Conservation (phyloP, 176 grass and related monocot species). For the Rhynchospora pubera region DNA sequence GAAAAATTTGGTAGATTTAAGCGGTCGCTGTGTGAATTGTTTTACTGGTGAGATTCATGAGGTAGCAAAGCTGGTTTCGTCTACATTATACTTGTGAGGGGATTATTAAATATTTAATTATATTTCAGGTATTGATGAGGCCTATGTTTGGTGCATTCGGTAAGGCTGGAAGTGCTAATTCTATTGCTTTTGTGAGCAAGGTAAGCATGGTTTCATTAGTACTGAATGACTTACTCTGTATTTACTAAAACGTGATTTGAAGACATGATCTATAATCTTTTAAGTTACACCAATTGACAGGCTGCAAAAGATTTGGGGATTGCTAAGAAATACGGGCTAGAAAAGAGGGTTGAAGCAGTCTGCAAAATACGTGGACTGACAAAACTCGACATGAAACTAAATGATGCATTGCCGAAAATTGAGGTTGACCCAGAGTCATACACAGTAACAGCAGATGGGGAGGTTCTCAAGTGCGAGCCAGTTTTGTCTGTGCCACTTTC, state of each 20-base stretch:
- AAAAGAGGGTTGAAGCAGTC: constrained; percentile 74
- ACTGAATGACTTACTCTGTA: neutral
- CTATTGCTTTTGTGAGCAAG: constrained; percentile 97
- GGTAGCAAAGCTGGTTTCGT: neutral
- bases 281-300: constrained; percentile 26
- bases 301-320: constrained; percentile 61
- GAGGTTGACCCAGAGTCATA: constrained; percentile 76
- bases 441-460: constrained; percentile 61
- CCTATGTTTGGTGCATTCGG: constrained; percentile 97
- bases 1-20: neutral
- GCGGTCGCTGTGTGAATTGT: neutral
- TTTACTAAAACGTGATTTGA: neutral
- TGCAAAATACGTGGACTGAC: constrained; percentile 45
- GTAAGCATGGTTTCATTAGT: constrained; percentile 27
- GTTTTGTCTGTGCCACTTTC: constrained; percentile 56
- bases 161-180: constrained; percentile 73
- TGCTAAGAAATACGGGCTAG: constrained; percentile 42
- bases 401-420: constrained; percentile 67
- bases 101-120: constrained; percentile 22
- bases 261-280: neutral
- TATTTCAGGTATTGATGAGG: constrained; percentile 72
- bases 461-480: constrained; percentile 53
- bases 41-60: neutral
- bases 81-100: neutral
- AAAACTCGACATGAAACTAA: constrained; percentile 87